These are phyloP conservation scores for Pseudocercospora fijiensis DNA, from an alignment of 2,329 filamentous ascomycete genomes.

Conservation along the genomic window DNA sequence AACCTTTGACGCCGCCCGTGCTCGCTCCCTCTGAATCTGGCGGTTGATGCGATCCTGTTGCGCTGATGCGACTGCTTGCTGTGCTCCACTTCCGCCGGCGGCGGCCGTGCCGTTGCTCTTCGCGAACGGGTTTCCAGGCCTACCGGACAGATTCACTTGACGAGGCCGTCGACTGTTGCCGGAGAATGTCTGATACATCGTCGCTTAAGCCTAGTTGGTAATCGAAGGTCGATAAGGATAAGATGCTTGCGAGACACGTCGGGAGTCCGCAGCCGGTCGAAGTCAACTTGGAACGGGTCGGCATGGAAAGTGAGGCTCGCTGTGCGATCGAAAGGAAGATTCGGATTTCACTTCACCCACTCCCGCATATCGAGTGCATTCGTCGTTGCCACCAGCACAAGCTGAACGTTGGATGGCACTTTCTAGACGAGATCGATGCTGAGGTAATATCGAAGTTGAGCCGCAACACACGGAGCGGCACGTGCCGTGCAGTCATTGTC, in stretches of 20 bases:
- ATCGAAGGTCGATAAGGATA: not conserved
- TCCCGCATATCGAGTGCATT: not conserved
- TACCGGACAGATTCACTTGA: constrained; percentile 91
- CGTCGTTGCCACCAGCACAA: not conserved
- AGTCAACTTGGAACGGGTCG: not conserved
- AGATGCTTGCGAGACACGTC: not conserved
- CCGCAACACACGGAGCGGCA: not conserved
- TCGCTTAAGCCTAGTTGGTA: not conserved
- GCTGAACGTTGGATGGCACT: not conserved
- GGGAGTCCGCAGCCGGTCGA: not conserved
- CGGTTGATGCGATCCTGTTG: constrained; percentile 80
- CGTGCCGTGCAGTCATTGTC: not conserved
- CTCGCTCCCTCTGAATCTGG: constrained; percentile 74
- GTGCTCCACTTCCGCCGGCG: constrained; percentile 58
- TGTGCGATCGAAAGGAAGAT: not conserved
- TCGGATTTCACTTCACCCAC: not conserved
- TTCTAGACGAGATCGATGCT: constrained; percentile 1
- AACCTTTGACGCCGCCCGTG: constrained; percentile 70
- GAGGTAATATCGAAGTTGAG: not conserved
- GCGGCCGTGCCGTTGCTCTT: constrained; percentile 43
- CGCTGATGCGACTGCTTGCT: constrained; percentile 77
- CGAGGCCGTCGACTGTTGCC: constrained; percentile 80
- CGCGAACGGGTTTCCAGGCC: constrained; percentile 72
- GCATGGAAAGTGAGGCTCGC: not conserved
- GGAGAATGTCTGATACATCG: constrained; percentile 90